Conservation (phyloP, 805 yeast species). For the Jamesozyma hellenica region DNA sequence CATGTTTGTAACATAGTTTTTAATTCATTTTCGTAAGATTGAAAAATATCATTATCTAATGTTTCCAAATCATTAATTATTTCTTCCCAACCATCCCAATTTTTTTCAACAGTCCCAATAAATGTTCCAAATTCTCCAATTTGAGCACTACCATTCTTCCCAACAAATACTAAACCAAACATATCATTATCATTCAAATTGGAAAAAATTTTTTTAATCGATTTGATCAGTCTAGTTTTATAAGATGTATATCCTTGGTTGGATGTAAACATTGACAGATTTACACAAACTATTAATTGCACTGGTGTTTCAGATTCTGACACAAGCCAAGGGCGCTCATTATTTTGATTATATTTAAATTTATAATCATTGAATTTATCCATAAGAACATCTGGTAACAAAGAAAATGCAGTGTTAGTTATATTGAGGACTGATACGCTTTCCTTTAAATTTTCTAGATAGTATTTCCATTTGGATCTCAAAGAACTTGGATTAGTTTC, state of each 20-base stretch:
- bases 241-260: slow-evolving; percentile 25
- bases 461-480: slow-evolving; percentile 35
- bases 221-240: slow-evolving; percentile 15
- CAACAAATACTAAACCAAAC: slow-evolving; percentile 40
- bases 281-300: slow-evolving; percentile 35
- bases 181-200: slow-evolving; percentile 32
- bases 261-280: slow-evolving; percentile 17
- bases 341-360: neutral
- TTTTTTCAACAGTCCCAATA: slow-evolving; percentile 36
- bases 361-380: neutral
- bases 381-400: slow-evolving; percentile 26
- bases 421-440: slow-evolving; percentile 30
- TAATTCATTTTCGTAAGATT: slow-evolving; percentile 10
- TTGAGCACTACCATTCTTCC: slow-evolving; percentile 35
- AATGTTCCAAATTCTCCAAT: slow-evolving; percentile 33
- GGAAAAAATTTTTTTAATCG: slow-evolving; percentile 23
- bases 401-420: slow-evolving; percentile 42
- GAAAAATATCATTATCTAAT: slow-evolving; percentile 11
- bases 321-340: slow-evolving; percentile 12
- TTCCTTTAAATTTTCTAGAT: slow-evolving; percentile 10
- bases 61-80: slow-evolving; percentile 32
- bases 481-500: slow-evolving; percentile 22
- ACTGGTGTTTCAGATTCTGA: slow-evolving; percentile 23
- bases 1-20: slow-evolving; percentile 18
- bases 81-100: slow-evolving; percentile 43